Conservation (phyloP, 2,329 filamentous ascomycete species). For the Fusarium denticulatum region DNA sequence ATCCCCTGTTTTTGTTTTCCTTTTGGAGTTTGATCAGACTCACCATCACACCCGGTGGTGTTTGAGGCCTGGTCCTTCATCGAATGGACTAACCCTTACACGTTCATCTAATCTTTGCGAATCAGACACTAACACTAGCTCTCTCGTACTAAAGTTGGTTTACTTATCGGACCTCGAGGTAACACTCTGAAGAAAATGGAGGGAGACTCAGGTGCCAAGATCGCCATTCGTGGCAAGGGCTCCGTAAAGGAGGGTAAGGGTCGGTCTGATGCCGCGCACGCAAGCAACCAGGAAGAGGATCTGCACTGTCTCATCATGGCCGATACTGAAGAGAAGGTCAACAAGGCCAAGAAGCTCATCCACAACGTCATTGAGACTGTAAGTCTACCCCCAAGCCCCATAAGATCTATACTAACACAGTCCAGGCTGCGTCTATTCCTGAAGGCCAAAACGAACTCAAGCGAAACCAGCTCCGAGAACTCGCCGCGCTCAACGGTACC, state of each 20-base stretch:
- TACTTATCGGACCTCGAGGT: slow-evolving; percentile 99
- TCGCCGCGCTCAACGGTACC: slow-evolving; percentile 97
- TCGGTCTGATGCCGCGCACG: slow-evolving; percentile 97
- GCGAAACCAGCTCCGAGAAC: slow-evolving; percentile 96
- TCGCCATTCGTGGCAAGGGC: slow-evolving; percentile 98
- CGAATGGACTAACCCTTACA: slow-evolving; percentile 45
- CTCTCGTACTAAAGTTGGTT: slow-evolving; percentile 91
- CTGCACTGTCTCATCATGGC: slow-evolving; percentile 99
- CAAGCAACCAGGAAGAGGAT: slow-evolving; percentile 99
- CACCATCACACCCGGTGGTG: slow-evolving; percentile 47
- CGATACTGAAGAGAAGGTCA: slow-evolving; percentile 98
- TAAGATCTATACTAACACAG: slow-evolving; percentile 36
- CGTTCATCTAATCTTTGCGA: slow-evolving; percentile 49
- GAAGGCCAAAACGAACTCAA: slow-evolving; percentile 99
- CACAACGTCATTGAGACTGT: slow-evolving; percentile 99
- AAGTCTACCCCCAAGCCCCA: slow-evolving; percentile 53
- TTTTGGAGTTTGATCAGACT: slow-evolving; percentile 59
- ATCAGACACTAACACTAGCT: slow-evolving; percentile 89
- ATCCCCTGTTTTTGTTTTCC: slow-evolving; percentile 50
- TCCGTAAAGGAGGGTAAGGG: slow-evolving; percentile 99
- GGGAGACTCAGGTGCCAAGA: slow-evolving; percentile 95
- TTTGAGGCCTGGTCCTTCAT: slow-evolving; percentile 48
- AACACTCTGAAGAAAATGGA: slow-evolving; percentile 99
- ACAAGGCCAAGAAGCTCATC: slow-evolving; percentile 98
- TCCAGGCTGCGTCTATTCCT: slow-evolving; percentile 93